phyloP scores from a whole-genome alignment of 768 basidiomycete species.

The Crepidotus variabilis region DNA sequence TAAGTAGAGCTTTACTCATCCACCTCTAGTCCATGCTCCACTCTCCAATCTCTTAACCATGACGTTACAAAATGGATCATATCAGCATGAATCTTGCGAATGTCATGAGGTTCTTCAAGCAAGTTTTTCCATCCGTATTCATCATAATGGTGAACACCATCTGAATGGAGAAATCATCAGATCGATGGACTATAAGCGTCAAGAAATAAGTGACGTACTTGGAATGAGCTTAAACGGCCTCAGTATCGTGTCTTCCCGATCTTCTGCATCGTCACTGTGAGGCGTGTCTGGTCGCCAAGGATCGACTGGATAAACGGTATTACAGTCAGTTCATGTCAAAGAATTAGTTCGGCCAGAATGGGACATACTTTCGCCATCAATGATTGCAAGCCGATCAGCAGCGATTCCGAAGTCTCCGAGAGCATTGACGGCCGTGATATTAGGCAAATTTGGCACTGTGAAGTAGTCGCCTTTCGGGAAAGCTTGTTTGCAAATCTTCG shows the following conservation, averaged over 20 bases:
- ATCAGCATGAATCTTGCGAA: constrained; percentile 75
- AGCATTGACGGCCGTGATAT: constrained; percentile 77
- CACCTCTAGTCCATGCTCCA: constrained; percentile 12
- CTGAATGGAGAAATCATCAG: constrained; percentile 25
- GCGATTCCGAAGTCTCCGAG: constrained; percentile 85
- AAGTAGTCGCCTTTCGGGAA: constrained; percentile 78
- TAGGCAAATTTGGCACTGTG: constrained; percentile 67
- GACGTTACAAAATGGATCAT: constrained; percentile 74
- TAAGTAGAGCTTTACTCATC: too few species aligned
- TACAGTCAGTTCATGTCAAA: not conserved
- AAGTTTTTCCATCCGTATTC: constrained; percentile 71
- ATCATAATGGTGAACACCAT: constrained; percentile 71
- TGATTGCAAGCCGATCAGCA: constrained; percentile 79
- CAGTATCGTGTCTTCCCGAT: constrained; percentile 66
- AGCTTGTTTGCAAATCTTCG: constrained; percentile 44
- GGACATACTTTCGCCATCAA: constrained; percentile 73
- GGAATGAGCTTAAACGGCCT: constrained; percentile 87
- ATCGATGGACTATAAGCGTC: constrained; percentile 56
- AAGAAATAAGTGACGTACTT: constrained; percentile 46
- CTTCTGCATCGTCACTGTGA: constrained; percentile 67
- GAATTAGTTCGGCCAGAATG: not conserved
- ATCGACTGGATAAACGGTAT: constrained; percentile 49
- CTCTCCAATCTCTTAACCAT: constrained; percentile 61
- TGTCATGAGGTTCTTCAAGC: constrained; percentile 67
- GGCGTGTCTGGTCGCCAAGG: constrained; percentile 90